Evolutionary conservation across 2,329 filamentous ascomycete species (phyloP), one percentile per base, ranked within the genome.

Genomic region (Lasiodiplodia citricola): DNA sequence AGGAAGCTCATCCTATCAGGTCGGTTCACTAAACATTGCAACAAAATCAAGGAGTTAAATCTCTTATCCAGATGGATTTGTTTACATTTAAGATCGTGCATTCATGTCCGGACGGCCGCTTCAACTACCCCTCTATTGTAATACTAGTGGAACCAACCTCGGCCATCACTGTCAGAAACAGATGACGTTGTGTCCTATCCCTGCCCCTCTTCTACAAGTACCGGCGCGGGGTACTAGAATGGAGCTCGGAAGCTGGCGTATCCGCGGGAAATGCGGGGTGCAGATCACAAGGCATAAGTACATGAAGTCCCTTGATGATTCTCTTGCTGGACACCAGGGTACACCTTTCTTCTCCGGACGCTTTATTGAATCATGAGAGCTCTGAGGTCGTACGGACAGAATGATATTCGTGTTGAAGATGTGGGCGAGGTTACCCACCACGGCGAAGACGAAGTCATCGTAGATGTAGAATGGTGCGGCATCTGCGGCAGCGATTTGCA

Each of bases 401-500:
- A 70, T 1, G 74, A 76, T 60, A 72, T 79, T 23, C 73, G 76
- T 16, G 71, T 78, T 14, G 69, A 70, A 13, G 73, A 78, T 10
- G 70, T 77, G 10, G 69, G 72, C 2, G 62, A 70, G 23, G 75
- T 75, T 8, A 62, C 72, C 16, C 71, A 74, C 16, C 71, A 74
- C 4, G 72, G 73, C 21, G 70, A 71, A 0, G 68, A 75, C 38
- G 72, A 77, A 71, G 75, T 73, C 13, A 69, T 77, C 10, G 58
- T 79, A n/a, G 71, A 71, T 1, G 72, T 78, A 23, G 74, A 75
- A 50, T 77, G 73, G 75, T 73, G 73, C 58, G 75, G 75, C 18
- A 79, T 78, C 28, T 78, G 76, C 62, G 76, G 77, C 10, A 72
- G 68, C 14, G 76, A 77, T 66, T 64, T 78, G 2, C 73, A 77